These are phyloP conservation scores for Phytophthora fragariae DNA, from an alignment of 352 stramenopile genomes.

Conservation along the genomic window DNA sequence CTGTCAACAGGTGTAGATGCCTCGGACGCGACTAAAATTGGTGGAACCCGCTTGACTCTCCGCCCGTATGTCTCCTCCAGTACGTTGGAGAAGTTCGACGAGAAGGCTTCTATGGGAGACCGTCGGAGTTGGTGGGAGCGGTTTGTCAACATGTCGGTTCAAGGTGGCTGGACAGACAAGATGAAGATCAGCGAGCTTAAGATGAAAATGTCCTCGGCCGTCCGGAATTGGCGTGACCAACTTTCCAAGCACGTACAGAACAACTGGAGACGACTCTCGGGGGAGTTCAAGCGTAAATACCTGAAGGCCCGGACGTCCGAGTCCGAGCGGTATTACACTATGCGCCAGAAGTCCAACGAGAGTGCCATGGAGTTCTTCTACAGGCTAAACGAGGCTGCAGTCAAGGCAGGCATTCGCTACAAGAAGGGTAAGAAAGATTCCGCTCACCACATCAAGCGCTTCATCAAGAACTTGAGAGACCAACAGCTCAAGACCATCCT, in stretches of 20 bases:
- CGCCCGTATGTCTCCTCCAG: not conserved
- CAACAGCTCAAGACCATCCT: not conserved
- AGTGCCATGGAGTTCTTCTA: constrained; percentile 8
- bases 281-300: not conserved
- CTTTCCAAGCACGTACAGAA: not conserved
- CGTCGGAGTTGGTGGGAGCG: not conserved
- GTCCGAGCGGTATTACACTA: not conserved
- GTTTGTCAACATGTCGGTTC: not conserved
- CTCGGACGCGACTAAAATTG: not conserved
- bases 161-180: not conserved
- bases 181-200: not conserved
- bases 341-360: constrained; percentile 4
- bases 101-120: not conserved
- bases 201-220: constrained; percentile 3
- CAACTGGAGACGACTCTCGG: not conserved
- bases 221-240: constrained; percentile 3
- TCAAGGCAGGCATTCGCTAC: not conserved
- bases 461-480: constrained; percentile 3
- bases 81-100: not conserved
- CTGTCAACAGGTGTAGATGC: not conserved
- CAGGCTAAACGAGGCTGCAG: not conserved
- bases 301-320: constrained; percentile 4
- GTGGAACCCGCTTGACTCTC: not conserved
- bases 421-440: not conserved
- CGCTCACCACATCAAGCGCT: constrained; percentile 1